Percentiles rank a stretch among this genome's conserved stretches.
phyloP scores from a whole-genome alignment of 164 flowering plant species.

The Annona squamosa region DNA sequence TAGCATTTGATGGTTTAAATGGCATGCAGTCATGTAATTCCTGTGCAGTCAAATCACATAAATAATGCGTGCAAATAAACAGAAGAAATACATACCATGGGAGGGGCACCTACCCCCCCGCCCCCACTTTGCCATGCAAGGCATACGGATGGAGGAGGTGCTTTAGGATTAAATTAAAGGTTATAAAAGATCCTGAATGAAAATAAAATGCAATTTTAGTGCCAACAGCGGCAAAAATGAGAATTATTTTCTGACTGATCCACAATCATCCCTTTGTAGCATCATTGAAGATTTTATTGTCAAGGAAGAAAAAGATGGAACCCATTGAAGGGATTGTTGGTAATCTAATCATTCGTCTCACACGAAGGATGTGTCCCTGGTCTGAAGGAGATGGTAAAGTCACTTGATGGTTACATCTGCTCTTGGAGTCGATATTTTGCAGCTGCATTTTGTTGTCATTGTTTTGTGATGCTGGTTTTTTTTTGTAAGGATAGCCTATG shows the following conservation, averaged over 20 bases:
- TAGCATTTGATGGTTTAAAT: too few species aligned
- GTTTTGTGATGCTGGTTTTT: background rate
- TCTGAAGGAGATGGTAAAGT: conserved; percentile 40
- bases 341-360: conserved; percentile 51
- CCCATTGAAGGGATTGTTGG: conserved; percentile 48
- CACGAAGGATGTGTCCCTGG: conserved; percentile 56
- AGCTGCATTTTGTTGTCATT: background rate
- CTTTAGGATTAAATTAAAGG: too few species aligned
- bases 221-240: too few species aligned
- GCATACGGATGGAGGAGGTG: too few species aligned
- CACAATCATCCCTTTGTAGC: conserved; percentile 28
- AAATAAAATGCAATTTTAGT: too few species aligned
- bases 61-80: too few species aligned
- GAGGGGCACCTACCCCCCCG: too few species aligned
- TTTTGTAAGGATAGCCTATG: background rate
- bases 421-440: background rate
- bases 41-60: too few species aligned
- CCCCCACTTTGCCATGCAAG: too few species aligned
- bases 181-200: too few species aligned
- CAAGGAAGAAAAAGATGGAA: conserved; percentile 32
- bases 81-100: too few species aligned
- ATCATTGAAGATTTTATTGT: conserved; percentile 48
- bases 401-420: background rate
- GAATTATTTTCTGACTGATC: background rate
- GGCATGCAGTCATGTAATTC: too few species aligned